These are phyloP conservation scores for Calocybe gangraenosa DNA, from an alignment of 768 basidiomycete genomes.

Conservation along the genomic window DNA sequence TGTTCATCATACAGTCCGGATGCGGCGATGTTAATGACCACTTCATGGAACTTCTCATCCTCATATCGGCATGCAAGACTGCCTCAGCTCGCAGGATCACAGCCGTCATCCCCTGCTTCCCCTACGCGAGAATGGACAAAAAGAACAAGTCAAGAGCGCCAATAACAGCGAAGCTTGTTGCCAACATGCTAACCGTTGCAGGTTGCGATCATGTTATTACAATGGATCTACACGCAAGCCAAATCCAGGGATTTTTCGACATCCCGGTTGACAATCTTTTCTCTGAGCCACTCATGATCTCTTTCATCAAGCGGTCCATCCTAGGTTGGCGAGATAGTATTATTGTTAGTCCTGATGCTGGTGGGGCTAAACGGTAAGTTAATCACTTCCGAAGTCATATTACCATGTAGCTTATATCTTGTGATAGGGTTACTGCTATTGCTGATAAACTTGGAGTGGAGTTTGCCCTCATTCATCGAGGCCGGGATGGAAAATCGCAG, in stretches of 20 bases:
- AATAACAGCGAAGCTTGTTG: constrained; percentile 97
- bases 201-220: constrained; percentile 99
- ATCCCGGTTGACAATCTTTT: constrained; percentile 98
- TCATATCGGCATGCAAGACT: constrained; percentile 97
- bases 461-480: constrained; percentile 93
- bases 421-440: constrained; percentile 78
- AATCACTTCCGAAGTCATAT: constrained; percentile 8
- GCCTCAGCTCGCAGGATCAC: constrained; percentile 94
- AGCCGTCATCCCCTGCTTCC: constrained; percentile 97
- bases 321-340: constrained; percentile 84
- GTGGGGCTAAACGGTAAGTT: constrained; percentile 93
- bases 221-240: constrained; percentile 97
- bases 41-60: constrained; percentile 97
- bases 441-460: constrained; percentile 95
- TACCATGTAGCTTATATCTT: constrained; percentile 7
- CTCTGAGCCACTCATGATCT: constrained; percentile 92
- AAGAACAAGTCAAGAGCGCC: constrained; percentile 96
- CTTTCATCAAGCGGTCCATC: constrained; percentile 87
- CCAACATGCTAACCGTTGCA: constrained; percentile 95
- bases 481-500: constrained; percentile 66
- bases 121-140: constrained; percentile 96
- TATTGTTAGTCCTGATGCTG: constrained; percentile 95
- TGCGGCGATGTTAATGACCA: constrained; percentile 91
- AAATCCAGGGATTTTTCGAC: constrained; percentile 99
- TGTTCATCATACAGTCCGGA: constrained; percentile 96